These are phyloP conservation scores for Coemansia sp. DNA, from an alignment of 192 early-diverging fungal species.

Conservation along the genomic window DNA sequence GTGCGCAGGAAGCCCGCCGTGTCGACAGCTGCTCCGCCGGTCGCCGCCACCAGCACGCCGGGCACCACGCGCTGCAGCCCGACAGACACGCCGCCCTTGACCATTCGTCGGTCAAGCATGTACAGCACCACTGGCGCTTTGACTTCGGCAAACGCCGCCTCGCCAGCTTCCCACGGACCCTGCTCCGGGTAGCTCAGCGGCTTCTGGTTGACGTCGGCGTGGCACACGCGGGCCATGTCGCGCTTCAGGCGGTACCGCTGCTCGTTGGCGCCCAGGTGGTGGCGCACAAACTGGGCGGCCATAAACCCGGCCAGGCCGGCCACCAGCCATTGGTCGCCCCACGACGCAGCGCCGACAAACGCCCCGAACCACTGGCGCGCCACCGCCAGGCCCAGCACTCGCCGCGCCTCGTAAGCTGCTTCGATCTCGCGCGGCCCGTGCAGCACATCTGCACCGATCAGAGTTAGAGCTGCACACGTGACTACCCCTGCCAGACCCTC, in stretches of 20 bases:
- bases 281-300: constrained; percentile 70
- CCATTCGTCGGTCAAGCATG: constrained; percentile 86
- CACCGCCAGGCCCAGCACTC: constrained; percentile 65
- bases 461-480: constrained; percentile 77
- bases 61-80: constrained; percentile 77
- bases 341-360: constrained; percentile 66
- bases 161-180: constrained; percentile 58
- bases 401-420: constrained; percentile 81
- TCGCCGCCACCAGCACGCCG: constrained; percentile 73
- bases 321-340: constrained; percentile 90
- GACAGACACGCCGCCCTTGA: constrained; percentile 69
- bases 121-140: constrained; percentile 88
- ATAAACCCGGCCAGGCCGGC: constrained; percentile 78
- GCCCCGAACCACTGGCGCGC: constrained; percentile 96
- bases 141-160: constrained; percentile 73
- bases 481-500: constrained; percentile 68
- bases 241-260: constrained; percentile 74
- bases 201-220: constrained; percentile 83
- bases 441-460: constrained; percentile 69
- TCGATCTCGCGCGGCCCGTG: constrained; percentile 79
- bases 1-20: constrained; percentile 75
- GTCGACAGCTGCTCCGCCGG: constrained; percentile 67
- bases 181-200: constrained; percentile 74
- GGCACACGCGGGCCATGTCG: constrained; percentile 81
- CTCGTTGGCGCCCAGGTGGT: constrained; percentile 87